Evolutionary conservation across 208 protist species (phyloP).

Genomic region (Trypanosoma theileri): DNA sequence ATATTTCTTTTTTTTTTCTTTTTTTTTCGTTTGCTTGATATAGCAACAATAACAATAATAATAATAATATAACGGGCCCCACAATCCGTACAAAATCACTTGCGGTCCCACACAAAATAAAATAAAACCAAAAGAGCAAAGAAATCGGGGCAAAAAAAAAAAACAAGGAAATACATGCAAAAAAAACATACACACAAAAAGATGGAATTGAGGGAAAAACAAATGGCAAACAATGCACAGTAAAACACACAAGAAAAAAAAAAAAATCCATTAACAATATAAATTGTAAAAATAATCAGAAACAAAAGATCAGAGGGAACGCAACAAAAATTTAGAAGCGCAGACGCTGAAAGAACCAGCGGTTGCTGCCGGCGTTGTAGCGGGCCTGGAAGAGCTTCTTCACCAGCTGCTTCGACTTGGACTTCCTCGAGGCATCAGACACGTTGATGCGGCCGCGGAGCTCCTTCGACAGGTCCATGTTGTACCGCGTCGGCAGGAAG

Average conservation of each 20-base stretch:
- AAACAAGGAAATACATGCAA: not conserved
- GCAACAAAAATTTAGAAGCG: constrained; percentile 91
- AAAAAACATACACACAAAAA: not conserved
- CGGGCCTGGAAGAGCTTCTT: constrained; percentile 92
- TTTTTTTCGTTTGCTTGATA: not conserved
- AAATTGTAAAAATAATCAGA: constrained; percentile 16
- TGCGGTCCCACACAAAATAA: too few species aligned
- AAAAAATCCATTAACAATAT: constrained; percentile 1
- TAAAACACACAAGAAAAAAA: not conserved
- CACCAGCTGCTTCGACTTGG: constrained; percentile 81
- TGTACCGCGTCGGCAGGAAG: constrained; percentile 97
- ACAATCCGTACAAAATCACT: too few species aligned
- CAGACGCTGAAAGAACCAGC: constrained; percentile 99
- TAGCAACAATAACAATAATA: too few species aligned
- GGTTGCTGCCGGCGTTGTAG: constrained; percentile 97
- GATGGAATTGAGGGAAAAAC: constrained; percentile 4
- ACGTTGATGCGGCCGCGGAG: constrained; percentile 92
- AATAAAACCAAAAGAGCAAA: too few species aligned
- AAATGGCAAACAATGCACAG: constrained; percentile 3
- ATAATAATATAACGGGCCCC: too few species aligned
- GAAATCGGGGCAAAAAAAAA: not conserved
- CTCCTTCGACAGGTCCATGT: constrained; percentile 91
- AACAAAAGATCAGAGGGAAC: constrained; percentile 1
- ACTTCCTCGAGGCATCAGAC: constrained; percentile 89
- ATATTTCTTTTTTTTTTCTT: not conserved